phyloP scores from a whole-genome alignment of 345 rosid species.

The Sisymbrium altissimum region DNA sequence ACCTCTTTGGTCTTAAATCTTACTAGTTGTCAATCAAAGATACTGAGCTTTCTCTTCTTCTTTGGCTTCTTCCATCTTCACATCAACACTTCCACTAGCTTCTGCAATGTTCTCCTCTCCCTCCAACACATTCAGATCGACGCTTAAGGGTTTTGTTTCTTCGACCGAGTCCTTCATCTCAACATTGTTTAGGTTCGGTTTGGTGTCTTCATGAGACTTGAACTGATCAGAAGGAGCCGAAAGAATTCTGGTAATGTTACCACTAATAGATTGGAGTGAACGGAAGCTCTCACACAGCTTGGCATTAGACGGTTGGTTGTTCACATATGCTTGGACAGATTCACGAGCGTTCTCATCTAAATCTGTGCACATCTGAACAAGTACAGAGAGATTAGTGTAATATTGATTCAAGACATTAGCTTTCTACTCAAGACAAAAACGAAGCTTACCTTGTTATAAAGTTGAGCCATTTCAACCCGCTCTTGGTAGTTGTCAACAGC shows the following conservation, averaged over 20 bases:
- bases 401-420: slow-evolving; percentile 11
- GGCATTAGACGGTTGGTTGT: slow-evolving; percentile 32
- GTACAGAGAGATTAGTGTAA: background rate
- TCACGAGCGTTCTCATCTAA: slow-evolving; percentile 52
- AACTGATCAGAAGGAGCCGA: slow-evolving; percentile 30
- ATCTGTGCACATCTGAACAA: slow-evolving; percentile 57
- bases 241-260: slow-evolving; percentile 47
- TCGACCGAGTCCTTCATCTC: slow-evolving; percentile 26
- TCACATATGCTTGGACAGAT: slow-evolving; percentile 38
- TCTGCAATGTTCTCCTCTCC: slow-evolving; percentile 29
- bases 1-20: no score
- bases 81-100: slow-evolving; percentile 33
- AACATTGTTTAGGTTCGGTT: slow-evolving; percentile 24
- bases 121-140: slow-evolving; percentile 33
- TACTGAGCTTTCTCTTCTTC: slow-evolving; percentile 11
- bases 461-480: slow-evolving; percentile 47
- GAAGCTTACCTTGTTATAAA: slow-evolving; percentile 57
- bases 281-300: slow-evolving; percentile 53
- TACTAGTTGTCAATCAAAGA: slow-evolving; percentile 16
- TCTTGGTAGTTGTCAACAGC: slow-evolving; percentile 58
- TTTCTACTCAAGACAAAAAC: background rate
- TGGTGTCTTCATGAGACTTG: slow-evolving; percentile 26
- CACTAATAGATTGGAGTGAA: slow-evolving; percentile 44
- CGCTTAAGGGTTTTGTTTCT: slow-evolving; percentile 25
- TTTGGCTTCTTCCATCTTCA: slow-evolving; percentile 32